Base-by-base conservation (phyloP, 768 basidiomycete species). In the Chlorophyllum brunneum region DNA sequence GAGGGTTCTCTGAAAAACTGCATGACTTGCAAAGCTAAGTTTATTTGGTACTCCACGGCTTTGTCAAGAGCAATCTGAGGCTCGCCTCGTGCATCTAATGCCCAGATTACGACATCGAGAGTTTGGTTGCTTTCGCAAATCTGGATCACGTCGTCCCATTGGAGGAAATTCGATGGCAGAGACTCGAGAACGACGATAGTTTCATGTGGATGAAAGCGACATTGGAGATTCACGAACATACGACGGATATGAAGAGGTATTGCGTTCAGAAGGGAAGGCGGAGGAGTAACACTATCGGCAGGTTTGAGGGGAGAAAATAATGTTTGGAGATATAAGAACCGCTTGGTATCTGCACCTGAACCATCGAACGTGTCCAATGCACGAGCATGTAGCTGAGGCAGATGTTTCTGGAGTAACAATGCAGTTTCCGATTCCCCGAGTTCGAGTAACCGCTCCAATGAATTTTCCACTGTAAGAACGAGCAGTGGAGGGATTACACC, bases 21-120 rank as follows among this genome's bases (percentile, higher is more conserved):
- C 0, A 78, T 76, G 48, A 88, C 62, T 24, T 63, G 68, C 55
- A 75, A 30, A 5, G 51, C 34, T 26, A 53, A 11, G 11, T 30
- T 38, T 27, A 43, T 75, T 54, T 82, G 80, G 60, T 81, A 88
- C 0, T 52, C 62, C 27, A 85, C 83, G 0, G 85, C 80, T 58
- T 86, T 88, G 34, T 69, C 62, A 27, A 98, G 74, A 10, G 94
- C 89, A 16, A 74, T 76, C 46, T 69, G 71, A 7, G 86, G 79
- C 42, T 82, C 70, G 2, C 86, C 88, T 37, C 72, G 74, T 60
- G 77, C 75, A 58, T 92, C 77, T 40, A 84, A 68, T 2, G 83
- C 76, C 95, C 95, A 98, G 4, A 98, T 69, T 20, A 88, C 84
- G 7, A 89, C 91, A 43, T 91, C 84, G 56, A 78, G 87, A 13